These are phyloP conservation scores for Alternaria triticina DNA, from an alignment of 2,329 filamentous ascomycete genomes.

Conservation along the genomic window DNA sequence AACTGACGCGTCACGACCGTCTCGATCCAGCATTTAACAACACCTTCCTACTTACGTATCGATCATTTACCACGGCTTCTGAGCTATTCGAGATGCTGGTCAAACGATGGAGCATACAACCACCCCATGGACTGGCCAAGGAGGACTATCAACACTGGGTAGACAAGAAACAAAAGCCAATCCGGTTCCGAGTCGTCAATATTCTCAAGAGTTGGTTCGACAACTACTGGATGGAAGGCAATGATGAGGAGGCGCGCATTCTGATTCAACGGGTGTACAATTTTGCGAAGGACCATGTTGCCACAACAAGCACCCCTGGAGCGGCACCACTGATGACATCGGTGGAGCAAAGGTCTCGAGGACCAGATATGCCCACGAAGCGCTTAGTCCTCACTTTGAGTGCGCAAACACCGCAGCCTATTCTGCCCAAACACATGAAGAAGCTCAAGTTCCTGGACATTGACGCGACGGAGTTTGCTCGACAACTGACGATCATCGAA, in stretches of 20 bases:
- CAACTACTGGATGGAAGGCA: conserved; percentile 97
- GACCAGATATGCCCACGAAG: conserved; percentile 85
- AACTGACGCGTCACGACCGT: conserved; percentile 94
- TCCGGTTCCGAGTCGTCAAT: conserved; percentile 94
- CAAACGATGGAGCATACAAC: conserved; percentile 89
- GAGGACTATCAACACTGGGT: conserved; percentile 86
- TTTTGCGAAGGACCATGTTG: conserved; percentile 91
- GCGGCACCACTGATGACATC: conserved; percentile 83
- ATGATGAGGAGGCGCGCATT: conserved; percentile 80
- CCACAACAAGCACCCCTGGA: conserved; percentile 90
- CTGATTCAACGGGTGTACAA: conserved; percentile 87
- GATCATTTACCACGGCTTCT: conserved; percentile 88
- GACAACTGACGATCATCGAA: conserved; percentile 96
- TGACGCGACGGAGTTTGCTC: conserved; percentile 93
- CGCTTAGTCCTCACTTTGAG: conserved; percentile 86
- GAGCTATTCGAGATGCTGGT: conserved; percentile 94
- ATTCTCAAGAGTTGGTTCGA: conserved; percentile 99
- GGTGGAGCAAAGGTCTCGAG: conserved; percentile 85
- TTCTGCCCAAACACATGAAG: conserved; percentile 99
- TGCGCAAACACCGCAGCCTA: conserved; percentile 81
- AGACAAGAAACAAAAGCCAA: conserved; percentile 93
- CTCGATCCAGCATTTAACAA: conserved; percentile 96
- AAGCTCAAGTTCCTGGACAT: conserved; percentile 99
- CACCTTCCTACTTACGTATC: conserved; percentile 95
- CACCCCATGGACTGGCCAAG: conserved; percentile 77